phyloP scores from a whole-genome alignment of 371 early-diverging fungal genomes.

The Lichtheimia ornata region DNA sequence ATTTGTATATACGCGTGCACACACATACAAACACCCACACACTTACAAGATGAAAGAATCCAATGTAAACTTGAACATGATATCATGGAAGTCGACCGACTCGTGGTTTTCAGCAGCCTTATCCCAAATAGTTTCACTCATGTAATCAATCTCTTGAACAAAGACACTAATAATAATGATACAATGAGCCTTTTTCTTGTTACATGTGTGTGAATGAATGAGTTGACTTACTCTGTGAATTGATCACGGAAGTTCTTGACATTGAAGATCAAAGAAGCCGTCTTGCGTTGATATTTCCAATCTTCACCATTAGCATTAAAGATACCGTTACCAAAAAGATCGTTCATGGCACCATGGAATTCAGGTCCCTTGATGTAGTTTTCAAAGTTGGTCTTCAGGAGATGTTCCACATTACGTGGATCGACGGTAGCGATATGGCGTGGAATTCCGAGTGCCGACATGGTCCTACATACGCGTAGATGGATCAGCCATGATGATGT shows the following conservation, averaged over 20 bases:
- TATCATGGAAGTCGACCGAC: conserved; percentile 37
- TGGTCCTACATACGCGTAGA: conserved; percentile 17
- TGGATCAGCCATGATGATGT: background rate
- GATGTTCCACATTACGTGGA: conserved; percentile 43
- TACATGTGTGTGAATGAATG: background rate
- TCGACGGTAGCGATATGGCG: conserved; percentile 37
- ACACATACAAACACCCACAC: background rate
- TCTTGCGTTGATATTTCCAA: conserved; percentile 72
- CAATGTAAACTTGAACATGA: conserved; percentile 50
- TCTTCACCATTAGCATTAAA: conserved; percentile 69
- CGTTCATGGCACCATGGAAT: conserved; percentile 29
- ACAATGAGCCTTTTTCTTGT: background rate
- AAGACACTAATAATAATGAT: conserved; percentile 31
- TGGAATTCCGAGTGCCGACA: conserved; percentile 33
- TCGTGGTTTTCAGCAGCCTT: conserved; percentile 29
- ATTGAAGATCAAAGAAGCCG: conserved; percentile 69
- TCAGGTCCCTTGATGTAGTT: conserved; percentile 59
- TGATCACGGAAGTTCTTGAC: conserved; percentile 73
- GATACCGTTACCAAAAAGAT: conserved; percentile 73
- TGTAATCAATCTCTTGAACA: conserved; percentile 40
- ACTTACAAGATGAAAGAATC: conserved; percentile 54
- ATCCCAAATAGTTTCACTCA: conserved; percentile 27
- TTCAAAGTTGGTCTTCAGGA: conserved; percentile 53
- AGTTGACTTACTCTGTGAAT: conserved; percentile 44
- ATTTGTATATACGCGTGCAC: background rate